A percentile compares a stretch with the other conserved stretches of the same genome.
Evolutionary conservation across 2,329 filamentous ascomycete species (phyloP).

Genomic region (Coniochaeta sp.): DNA sequence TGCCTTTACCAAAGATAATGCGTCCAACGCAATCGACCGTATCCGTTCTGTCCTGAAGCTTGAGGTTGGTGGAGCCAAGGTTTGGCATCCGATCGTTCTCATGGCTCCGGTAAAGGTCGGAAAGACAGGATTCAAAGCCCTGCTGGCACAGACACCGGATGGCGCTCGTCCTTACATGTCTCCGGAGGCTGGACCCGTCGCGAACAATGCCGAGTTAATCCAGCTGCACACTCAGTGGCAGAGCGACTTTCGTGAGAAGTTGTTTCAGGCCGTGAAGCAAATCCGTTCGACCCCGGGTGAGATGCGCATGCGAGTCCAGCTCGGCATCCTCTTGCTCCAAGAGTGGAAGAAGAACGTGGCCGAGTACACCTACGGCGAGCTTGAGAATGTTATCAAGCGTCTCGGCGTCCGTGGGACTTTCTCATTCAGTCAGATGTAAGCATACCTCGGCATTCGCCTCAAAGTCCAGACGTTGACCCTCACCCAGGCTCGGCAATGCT

Average conservation of each 20-base stretch:
- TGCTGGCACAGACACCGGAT: slow-evolving; percentile 2
- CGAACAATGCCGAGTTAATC: background rate
- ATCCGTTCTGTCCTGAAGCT: slow-evolving; percentile 3
- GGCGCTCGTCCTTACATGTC: slow-evolving; percentile 4
- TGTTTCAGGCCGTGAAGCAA: background rate
- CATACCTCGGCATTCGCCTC: background rate
- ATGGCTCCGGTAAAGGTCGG: slow-evolving; percentile 5
- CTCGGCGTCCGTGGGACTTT: slow-evolving; percentile 11
- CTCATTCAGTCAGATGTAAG: slow-evolving; percentile 8
- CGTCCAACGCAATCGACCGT: background rate
- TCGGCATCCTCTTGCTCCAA: slow-evolving; percentile 11
- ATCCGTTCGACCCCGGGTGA: slow-evolving; percentile 8
- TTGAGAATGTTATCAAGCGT: slow-evolving; percentile 5
- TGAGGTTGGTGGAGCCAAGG: slow-evolving; percentile 4
- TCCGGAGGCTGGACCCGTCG: background rate
- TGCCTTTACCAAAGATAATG: slow-evolving; percentile 5
- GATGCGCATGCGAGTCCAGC: slow-evolving; percentile 14
- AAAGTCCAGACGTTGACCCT: background rate
- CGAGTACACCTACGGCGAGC: slow-evolving; percentile 9
- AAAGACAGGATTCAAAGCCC: background rate
- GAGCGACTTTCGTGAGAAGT: background rate
- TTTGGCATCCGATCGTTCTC: slow-evolving; percentile 10
- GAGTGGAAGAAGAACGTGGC: slow-evolving; percentile 12
- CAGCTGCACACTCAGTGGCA: background rate
- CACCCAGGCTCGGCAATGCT: background rate